Conservation (phyloP, 768 basidiomycete genomes). For the Lactarius psammicola region DNA sequence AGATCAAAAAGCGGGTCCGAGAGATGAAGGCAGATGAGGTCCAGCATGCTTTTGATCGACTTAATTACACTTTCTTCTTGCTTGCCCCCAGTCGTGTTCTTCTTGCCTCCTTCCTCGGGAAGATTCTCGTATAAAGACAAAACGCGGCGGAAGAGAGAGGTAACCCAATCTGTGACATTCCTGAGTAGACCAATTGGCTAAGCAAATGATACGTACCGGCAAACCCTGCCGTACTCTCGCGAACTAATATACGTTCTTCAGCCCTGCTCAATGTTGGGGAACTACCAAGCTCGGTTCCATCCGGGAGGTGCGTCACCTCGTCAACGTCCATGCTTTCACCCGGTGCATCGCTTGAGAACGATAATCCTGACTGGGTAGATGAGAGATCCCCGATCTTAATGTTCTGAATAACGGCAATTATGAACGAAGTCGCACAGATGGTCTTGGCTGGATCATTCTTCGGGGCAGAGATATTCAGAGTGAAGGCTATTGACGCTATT, state of each 20-base stretch:
- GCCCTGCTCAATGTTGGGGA: conserved; percentile 49
- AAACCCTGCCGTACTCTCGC: conserved; percentile 77
- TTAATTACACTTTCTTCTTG: conserved; percentile 75
- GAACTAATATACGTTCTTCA: conserved; percentile 69
- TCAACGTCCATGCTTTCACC: conserved; percentile 57
- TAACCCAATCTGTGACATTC: conserved; percentile 65
- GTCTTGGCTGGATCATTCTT: conserved; percentile 84
- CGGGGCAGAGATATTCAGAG: conserved; percentile 9
- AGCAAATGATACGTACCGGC: conserved; percentile 49
- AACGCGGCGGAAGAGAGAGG: conserved; percentile 71
- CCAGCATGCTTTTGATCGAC: conserved; percentile 75
- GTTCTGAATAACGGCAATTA: conserved; percentile 67
- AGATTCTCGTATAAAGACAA: conserved; percentile 86
- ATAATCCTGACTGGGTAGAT: conserved; percentile 53
- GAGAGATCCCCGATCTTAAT: conserved; percentile 79
- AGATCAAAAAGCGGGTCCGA: conserved; percentile 80
- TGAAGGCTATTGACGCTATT: neutral
- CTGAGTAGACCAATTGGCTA: neutral
- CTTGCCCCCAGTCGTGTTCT: conserved; percentile 83
- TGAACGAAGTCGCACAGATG: conserved; percentile 76
- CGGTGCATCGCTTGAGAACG: conserved; percentile 53
- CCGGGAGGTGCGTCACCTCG: conserved; percentile 48
- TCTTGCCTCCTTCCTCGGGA: conserved; percentile 91
- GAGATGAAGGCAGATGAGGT: conserved; percentile 78
- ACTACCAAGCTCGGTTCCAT: conserved; percentile 46